phyloP scores from a whole-genome alignment of 2,329 filamentous ascomycete species.

The Ascochyta pisi region DNA sequence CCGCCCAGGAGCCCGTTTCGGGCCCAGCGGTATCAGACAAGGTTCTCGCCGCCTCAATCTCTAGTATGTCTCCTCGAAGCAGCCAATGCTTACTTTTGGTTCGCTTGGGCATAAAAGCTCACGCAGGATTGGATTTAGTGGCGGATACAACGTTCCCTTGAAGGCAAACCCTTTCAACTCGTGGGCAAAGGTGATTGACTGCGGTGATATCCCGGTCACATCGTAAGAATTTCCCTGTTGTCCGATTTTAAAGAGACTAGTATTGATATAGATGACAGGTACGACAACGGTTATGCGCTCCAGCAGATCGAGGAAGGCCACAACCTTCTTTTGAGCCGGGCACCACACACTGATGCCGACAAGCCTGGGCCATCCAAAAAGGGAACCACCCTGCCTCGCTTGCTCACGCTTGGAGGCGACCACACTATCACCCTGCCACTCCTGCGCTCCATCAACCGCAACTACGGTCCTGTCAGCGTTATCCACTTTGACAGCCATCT shows the following conservation, averaged over 20 bases:
- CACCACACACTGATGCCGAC: constrained; percentile 72
- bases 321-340: constrained; percentile 73
- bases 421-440: constrained; percentile 68
- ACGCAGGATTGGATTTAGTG: constrained; percentile 66
- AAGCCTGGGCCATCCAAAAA: constrained; percentile 72
- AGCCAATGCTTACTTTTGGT: constrained; percentile 50
- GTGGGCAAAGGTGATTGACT: constrained; percentile 82
- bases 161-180: constrained; percentile 80
- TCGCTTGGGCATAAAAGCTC: constrained; percentile 51
- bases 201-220: constrained; percentile 83
- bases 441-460: constrained; percentile 65
- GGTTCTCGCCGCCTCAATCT: constrained; percentile 85
- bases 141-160: constrained; percentile 85
- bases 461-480: constrained; percentile 72
- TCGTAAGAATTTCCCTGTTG: constrained; percentile 62
- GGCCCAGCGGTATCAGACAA: constrained; percentile 83
- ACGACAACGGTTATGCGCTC: constrained; percentile 82
- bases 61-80: constrained; percentile 67
- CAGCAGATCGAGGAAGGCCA: constrained; percentile 88
- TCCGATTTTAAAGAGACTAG: neutral
- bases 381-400: constrained; percentile 76
- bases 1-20: constrained; percentile 81
- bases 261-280: constrained; percentile 55
- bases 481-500: constrained; percentile 70
- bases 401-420: constrained; percentile 74